phyloP scores from a whole-genome alignment of 2,329 filamentous ascomycete genomes.

The Fusarium citri region DNA sequence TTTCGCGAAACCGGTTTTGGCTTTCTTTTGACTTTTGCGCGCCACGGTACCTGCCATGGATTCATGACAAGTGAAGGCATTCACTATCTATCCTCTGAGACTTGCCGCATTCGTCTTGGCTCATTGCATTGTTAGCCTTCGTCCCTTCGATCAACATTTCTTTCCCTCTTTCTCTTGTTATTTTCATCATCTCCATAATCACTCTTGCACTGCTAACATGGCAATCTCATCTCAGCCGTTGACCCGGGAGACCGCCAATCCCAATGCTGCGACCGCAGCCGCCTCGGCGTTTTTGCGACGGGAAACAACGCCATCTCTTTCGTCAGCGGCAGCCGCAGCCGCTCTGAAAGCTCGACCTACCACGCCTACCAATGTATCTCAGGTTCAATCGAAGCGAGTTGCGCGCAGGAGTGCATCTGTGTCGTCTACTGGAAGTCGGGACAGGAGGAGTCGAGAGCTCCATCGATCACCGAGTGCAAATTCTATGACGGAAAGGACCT shows the following conservation, averaged over 20 bases:
- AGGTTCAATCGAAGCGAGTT: constrained; percentile 90
- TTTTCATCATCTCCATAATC: neutral
- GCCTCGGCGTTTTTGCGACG: constrained; percentile 82
- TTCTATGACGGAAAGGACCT: constrained; percentile 91
- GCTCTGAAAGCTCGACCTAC: constrained; percentile 83
- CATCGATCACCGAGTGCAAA: constrained; percentile 75
- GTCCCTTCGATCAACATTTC: neutral
- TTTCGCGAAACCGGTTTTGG: constrained; percentile 38
- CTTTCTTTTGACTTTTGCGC: constrained; percentile 41
- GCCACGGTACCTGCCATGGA: constrained; percentile 15
- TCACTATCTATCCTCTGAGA: neutral
- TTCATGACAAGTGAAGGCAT: constrained; percentile 12
- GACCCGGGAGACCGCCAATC: constrained; percentile 72
- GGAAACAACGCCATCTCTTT: constrained; percentile 73
- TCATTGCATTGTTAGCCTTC: constrained; percentile 1
- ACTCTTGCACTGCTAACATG: constrained; percentile 42
- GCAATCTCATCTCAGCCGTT: constrained; percentile 63
- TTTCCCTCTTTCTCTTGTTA: neutral
- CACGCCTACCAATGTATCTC: constrained; percentile 81
- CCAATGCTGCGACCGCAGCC: constrained; percentile 83
- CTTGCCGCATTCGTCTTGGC: constrained; percentile 13
- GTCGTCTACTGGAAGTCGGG: constrained; percentile 71
- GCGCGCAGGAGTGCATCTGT: constrained; percentile 76
- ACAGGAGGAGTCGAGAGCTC: constrained; percentile 60
- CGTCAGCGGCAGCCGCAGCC: constrained; percentile 86